phyloP scores from a whole-genome alignment of 1,284 basidiomycete species.

The Farysia itapuensis region DNA sequence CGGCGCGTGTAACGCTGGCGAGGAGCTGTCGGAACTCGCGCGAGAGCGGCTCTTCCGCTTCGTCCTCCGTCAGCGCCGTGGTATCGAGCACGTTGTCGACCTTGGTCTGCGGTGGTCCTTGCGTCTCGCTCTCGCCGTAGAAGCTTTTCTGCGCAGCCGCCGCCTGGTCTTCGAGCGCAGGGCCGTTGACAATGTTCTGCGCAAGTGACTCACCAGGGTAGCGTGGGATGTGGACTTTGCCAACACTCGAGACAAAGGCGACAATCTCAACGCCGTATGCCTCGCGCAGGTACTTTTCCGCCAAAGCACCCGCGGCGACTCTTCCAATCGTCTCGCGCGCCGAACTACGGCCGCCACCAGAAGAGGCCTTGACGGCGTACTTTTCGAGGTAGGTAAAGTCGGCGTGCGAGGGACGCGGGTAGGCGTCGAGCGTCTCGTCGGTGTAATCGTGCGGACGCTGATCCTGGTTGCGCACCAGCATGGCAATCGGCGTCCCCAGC shows the following conservation, averaged over 20 bases:
- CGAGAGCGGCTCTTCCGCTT: conserved; percentile 75
- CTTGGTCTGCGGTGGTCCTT: conserved; percentile 60
- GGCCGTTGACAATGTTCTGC: conserved; percentile 8
- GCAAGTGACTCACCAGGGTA: conserved; percentile 53
- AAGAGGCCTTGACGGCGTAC: conserved; percentile 95
- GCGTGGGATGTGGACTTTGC: conserved; percentile 76
- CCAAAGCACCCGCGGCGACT: conserved; percentile 96
- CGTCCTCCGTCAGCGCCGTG: conserved; percentile 69
- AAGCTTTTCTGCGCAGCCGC: conserved; percentile 18
- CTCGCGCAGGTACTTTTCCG: conserved; percentile 88
- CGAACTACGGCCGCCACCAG: conserved; percentile 88
- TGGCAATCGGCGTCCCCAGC: conserved; percentile 92
- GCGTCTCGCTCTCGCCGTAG: conserved; percentile 47
- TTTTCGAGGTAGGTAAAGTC: conserved; percentile 98
- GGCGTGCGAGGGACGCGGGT: conserved; percentile 94
- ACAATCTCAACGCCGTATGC: conserved; percentile 92
- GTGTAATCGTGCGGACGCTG: conserved; percentile 98
- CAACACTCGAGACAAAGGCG: conserved; percentile 93
- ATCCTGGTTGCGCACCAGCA: conserved; percentile 96
- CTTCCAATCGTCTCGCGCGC: conserved; percentile 97
- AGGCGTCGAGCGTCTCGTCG: conserved; percentile 82
- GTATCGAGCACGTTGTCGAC: conserved; percentile 54
- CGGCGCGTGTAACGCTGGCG: conserved; percentile 75
- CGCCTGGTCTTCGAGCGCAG: conserved; percentile 1
- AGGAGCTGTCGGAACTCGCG: conserved; percentile 82